Evolutionary conservation across 768 basidiomycete genomes (phyloP), one percentile per base, ranked within the genome.

Genomic region (Boletales sp.): DNA sequence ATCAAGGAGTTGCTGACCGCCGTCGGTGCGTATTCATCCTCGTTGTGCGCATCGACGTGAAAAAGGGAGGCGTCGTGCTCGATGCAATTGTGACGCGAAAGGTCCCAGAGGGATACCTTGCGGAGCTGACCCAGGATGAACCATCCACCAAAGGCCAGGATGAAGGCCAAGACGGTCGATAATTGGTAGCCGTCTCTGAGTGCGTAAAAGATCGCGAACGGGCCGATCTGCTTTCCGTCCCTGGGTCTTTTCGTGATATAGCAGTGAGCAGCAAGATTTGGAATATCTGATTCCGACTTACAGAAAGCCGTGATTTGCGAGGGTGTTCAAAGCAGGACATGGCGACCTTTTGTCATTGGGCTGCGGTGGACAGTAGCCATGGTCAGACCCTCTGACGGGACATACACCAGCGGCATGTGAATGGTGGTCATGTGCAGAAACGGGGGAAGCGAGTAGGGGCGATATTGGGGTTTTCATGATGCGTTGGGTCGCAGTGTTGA

Each of bases 241-340:
- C 82, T 77, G 19, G 74, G 66, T 40, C 82, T 84, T 49, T 40
- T 24, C 5, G 15, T 17, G 13, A 3, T 5, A 32, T 13, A 32
- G 9, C 3, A 5, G 13, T 32, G 31, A 13, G 13, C 10, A 32
- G 31, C 31, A 13, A 8, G 31, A 32, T 32, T 13, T 8, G 2
- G 5, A 32, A 15, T 4, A 32, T 24, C 5, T 14, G 36, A 37
- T 12, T 4, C 10, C 18, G 43, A 74, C 84, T 63, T 56, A 88
- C 86, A 90, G 70, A 49, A 83, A 88, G 2, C 84, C 83, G 49
- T 88, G 84, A 56, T 89, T 89, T 0, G 87, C 84, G 57, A 89
- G 78, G 0, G 82, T 69, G 54, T 90, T 89, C 35, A 90, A 63
- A 2, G 85, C 87, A 2, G 87, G 87, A 55, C 87, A 89, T 5